These are phyloP conservation scores for Penicillium sp. DNA, from an alignment of 2,329 filamentous ascomycete genomes.

Conservation along the genomic window DNA sequence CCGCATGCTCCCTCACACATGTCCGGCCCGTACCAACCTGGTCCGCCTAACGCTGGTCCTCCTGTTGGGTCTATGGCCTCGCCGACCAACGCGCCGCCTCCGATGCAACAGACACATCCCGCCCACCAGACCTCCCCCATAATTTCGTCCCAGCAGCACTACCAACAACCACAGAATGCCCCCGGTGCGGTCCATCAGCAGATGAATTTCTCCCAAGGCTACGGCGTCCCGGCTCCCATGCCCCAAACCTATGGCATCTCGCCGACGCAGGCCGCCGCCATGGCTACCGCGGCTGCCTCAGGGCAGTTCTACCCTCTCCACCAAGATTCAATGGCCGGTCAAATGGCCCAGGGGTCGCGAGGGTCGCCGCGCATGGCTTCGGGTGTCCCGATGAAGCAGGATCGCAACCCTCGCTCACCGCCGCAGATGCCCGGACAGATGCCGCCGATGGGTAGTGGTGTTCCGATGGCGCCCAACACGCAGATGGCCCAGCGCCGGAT, in stretches of 20 bases:
- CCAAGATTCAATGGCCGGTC: constrained; percentile 69
- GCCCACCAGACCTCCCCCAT: constrained; percentile 78
- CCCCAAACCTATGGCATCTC: constrained; percentile 75
- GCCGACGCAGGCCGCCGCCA: constrained; percentile 84
- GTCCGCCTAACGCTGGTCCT: constrained; percentile 55
- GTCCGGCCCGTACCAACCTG: constrained; percentile 65
- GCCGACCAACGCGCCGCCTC: constrained; percentile 71
- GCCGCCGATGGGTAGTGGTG: constrained; percentile 51
- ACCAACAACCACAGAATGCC: constrained; percentile 66
- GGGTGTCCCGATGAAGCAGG: constrained; percentile 70
- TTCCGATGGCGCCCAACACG: constrained; percentile 58
- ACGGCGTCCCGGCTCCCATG: constrained; percentile 75
- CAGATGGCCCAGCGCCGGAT: constrained; percentile 69
- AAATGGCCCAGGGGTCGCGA: constrained; percentile 59
- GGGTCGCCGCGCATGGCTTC: constrained; percentile 75
- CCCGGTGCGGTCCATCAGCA: constrained; percentile 65
- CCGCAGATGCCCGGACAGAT: constrained; percentile 68
- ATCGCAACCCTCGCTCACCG: constrained; percentile 77
- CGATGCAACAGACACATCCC: constrained; percentile 62
- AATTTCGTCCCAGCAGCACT: constrained; percentile 74
- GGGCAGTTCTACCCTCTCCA: constrained; percentile 78
- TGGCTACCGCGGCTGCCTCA: constrained; percentile 91
- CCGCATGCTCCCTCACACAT: constrained; percentile 63
- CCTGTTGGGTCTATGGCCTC: constrained; percentile 66
- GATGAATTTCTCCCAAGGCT: constrained; percentile 80